Percentiles rank a stretch among this genome's conserved stretches.
Conservation (phyloP, 2,329 filamentous ascomycete species). For the Truncatella angustata region DNA sequence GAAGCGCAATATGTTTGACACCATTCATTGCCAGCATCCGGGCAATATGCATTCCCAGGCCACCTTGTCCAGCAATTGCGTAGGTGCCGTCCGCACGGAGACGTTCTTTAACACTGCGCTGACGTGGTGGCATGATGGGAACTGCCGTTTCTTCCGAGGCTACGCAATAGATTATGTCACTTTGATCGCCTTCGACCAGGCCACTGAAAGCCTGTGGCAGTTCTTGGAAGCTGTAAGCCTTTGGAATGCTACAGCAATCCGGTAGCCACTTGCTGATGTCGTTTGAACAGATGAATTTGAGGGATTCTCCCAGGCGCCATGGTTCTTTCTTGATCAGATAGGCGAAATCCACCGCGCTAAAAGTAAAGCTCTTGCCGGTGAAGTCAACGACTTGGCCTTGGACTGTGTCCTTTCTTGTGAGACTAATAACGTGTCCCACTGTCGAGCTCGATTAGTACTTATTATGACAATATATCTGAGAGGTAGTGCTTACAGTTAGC, state of each 20-base stretch:
- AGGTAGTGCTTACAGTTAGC: slow-evolving; percentile 29
- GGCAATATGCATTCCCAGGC: slow-evolving; percentile 53
- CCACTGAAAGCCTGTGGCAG: slow-evolving; percentile 14
- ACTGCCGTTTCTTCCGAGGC: slow-evolving; percentile 7
- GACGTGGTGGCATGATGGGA: slow-evolving; percentile 12
- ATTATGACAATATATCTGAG: not conserved
- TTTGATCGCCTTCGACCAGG: slow-evolving; percentile 5
- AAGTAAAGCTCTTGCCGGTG: slow-evolving; percentile 13
- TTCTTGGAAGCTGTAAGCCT: slow-evolving; percentile 12
- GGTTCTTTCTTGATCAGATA: slow-evolving; percentile 15
- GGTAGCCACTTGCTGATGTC: slow-evolving; percentile 6
- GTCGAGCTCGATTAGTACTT: not conserved
- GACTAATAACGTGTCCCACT: slow-evolving; percentile 17
- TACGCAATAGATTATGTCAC: not conserved
- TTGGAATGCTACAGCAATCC: not conserved
- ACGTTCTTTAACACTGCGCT: slow-evolving; percentile 5
- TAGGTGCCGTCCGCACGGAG: slow-evolving; percentile 42
- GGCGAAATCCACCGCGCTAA: slow-evolving; percentile 14
- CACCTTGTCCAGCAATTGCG: slow-evolving; percentile 54
- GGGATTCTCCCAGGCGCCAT: slow-evolving; percentile 11
- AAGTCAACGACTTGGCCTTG: not conserved
- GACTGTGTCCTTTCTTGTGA: slow-evolving; percentile 12
- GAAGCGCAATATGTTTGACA: slow-evolving; percentile 48
- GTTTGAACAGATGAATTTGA: slow-evolving; percentile 12
- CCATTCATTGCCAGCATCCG: slow-evolving; percentile 49